Evolutionary conservation across 2,329 filamentous ascomycete genomes (phyloP).

Genomic region (Scopulariopsis brevicaulis): DNA sequence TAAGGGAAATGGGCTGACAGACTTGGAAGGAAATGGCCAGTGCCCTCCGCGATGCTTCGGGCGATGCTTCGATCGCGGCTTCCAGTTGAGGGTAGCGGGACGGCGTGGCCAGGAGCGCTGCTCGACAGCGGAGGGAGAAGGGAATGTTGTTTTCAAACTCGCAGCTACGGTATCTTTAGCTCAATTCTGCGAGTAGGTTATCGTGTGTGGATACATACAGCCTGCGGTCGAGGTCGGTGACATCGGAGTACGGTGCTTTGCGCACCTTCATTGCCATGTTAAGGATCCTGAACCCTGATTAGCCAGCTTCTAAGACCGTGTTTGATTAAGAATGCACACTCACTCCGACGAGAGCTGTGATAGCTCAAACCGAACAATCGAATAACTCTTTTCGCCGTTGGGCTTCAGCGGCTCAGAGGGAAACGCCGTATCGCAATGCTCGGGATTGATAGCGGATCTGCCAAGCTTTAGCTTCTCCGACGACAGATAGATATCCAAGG

Average conservation of each 20-base stretch:
- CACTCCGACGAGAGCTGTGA: background rate
- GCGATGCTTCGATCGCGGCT: background rate
- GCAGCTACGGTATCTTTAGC: background rate
- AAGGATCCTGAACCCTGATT: background rate
- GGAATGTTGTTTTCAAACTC: background rate
- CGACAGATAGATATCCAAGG: background rate
- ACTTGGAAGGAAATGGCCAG: background rate
- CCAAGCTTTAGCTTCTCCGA: background rate
- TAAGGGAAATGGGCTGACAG: background rate
- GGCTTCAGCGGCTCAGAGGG: background rate
- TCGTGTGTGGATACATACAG: background rate
- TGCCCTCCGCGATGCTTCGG: background rate
- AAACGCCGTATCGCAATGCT: background rate
- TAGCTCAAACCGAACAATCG: background rate
- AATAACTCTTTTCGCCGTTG: background rate
- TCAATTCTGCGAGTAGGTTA: background rate
- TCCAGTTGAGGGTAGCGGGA: background rate
- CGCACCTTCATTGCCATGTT: background rate
- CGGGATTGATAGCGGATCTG: background rate
- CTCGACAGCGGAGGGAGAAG: background rate
- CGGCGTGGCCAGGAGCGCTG: background rate
- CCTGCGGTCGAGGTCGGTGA: background rate
- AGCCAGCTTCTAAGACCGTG: background rate
- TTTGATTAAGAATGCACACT: background rate
- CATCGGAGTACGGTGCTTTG: background rate